Conservation (phyloP, 1,139 yeast species). For the Nakaseomyces glabratus region DNA sequence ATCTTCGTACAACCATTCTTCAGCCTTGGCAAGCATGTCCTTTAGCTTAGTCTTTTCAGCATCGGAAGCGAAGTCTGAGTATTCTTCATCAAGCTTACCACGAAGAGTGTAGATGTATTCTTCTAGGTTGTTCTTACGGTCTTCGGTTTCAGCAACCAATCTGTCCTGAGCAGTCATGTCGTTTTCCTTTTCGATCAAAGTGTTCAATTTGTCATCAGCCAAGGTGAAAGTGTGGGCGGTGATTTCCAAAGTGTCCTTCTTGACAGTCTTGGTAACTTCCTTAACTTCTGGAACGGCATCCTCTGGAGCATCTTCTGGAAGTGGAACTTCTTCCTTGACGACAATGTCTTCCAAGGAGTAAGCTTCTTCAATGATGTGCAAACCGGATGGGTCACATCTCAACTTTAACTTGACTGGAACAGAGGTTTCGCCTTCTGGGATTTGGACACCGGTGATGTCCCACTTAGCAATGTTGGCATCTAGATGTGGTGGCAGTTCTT, state of each 20-base stretch:
- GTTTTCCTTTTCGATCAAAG: constrained; percentile 70
- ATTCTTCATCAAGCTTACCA: constrained; percentile 91
- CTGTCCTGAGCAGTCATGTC: constrained; percentile 83
- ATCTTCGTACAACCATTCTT: constrained; percentile 97
- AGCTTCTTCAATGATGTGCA: constrained; percentile 89
- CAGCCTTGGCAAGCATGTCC: constrained; percentile 72
- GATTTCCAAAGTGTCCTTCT: constrained; percentile 69
- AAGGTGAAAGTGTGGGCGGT: constrained; percentile 58
- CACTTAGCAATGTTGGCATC: constrained; percentile 66
- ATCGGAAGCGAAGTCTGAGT: constrained; percentile 79
- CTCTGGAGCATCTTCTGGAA: constrained; percentile 46
- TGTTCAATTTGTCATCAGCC: constrained; percentile 47
- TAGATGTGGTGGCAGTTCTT: constrained; percentile 64
- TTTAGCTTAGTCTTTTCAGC: constrained; percentile 78
- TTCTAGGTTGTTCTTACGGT: constrained; percentile 95
- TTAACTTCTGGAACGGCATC: constrained; percentile 79
- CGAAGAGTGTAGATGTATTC: constrained; percentile 97
- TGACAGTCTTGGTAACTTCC: constrained; percentile 88
- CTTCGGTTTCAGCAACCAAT: constrained; percentile 97
- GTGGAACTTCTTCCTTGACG: constrained; percentile 74
- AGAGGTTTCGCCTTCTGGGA: constrained; percentile 64
- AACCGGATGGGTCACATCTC: constrained; percentile 95
- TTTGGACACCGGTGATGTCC: constrained; percentile 77
- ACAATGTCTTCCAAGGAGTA: constrained; percentile 88
- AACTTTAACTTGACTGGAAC: constrained; percentile 88